Evolutionary conservation across 148 eudicot genomes (phyloP).

Genomic region (Limonium bicolor): DNA sequence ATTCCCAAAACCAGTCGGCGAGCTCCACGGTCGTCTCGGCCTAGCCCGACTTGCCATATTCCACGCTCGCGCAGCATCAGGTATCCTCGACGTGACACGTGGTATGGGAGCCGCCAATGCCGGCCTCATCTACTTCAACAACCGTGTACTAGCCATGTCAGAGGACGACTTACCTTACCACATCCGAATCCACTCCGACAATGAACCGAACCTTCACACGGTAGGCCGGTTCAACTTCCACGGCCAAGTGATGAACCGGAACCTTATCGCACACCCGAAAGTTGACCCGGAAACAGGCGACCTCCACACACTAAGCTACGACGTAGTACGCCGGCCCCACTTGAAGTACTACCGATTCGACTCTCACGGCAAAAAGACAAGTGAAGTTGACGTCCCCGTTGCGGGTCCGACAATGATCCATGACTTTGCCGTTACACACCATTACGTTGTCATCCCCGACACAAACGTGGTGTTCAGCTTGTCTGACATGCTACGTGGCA

Average conservation of each 20-base stretch:
- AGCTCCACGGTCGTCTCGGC: slow-evolving; percentile 44
- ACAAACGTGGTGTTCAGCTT: slow-evolving; percentile 40
- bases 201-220: slow-evolving; percentile 32
- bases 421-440: slow-evolving; percentile 46
- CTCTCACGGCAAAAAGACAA: slow-evolving; percentile 21
- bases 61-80: slow-evolving; percentile 16
- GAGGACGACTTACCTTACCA: slow-evolving; percentile 65
- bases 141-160: slow-evolving; percentile 55
- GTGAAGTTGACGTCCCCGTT: slow-evolving; percentile 24
- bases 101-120: slow-evolving; percentile 56
- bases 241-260: slow-evolving; percentile 29
- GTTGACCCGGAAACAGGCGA: slow-evolving; percentile 43
- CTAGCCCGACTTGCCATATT: slow-evolving; percentile 29
- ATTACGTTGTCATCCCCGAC: slow-evolving; percentile 41
- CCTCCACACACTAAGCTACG: slow-evolving; percentile 29
- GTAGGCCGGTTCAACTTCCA: slow-evolving; percentile 35
- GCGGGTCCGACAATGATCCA: slow-evolving; percentile 43
- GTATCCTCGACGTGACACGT: slow-evolving; percentile 14
- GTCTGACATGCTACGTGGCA: slow-evolving; percentile 32
- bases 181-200: slow-evolving; percentile 17
- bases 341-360: slow-evolving; percentile 30
- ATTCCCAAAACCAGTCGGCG: slow-evolving; percentile 53
- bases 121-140: slow-evolving; percentile 37
- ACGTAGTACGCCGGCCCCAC: slow-evolving; percentile 36
- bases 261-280: slow-evolving; percentile 61